Evolutionary conservation across 495 filamentous ascomycete genomes (phyloP).

Genomic region (Oidiodendron maius): DNA sequence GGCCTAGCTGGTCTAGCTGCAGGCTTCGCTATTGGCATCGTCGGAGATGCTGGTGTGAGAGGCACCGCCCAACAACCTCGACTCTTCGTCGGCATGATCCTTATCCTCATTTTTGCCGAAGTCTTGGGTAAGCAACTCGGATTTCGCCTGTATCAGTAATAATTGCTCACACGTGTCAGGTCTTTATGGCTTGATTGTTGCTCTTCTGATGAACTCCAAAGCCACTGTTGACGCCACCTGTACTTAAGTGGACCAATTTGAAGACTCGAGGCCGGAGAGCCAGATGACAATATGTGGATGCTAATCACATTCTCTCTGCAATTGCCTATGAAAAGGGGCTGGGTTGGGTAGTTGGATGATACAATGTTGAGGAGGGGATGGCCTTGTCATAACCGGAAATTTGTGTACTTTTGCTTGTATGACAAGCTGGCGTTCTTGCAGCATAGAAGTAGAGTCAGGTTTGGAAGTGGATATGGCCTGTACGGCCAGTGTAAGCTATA

Average conservation of each 20-base stretch:
- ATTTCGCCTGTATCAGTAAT: too few species aligned
- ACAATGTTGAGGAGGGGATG: slow-evolving; percentile 2
- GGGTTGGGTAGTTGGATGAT: slow-evolving; percentile 3
- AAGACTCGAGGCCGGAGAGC: slow-evolving; percentile 6
- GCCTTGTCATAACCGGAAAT: slow-evolving; percentile 14
- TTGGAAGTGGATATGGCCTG: slow-evolving; percentile 3
- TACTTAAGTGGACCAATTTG: slow-evolving; percentile 10
- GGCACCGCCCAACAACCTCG: slow-evolving; percentile 96
- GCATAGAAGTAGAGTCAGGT: slow-evolving; percentile 22
- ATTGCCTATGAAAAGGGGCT: slow-evolving; percentile 18
- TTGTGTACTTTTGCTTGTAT: slow-evolving; percentile 25
- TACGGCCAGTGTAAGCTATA: slow-evolving; percentile 20
- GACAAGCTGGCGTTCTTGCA: slow-evolving; percentile 20
- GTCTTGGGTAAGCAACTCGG: slow-evolving; percentile 76
- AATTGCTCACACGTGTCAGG: slow-evolving; percentile 37
- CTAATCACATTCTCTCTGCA: slow-evolving; percentile 12
- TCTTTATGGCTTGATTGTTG: slow-evolving; percentile 98
- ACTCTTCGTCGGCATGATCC: slow-evolving; percentile 99
- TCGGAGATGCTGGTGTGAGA: slow-evolving; percentile 97
- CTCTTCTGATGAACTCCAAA: slow-evolving; percentile 97
- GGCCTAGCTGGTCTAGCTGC: slow-evolving; percentile 96
- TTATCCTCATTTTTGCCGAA: slow-evolving; percentile 99
- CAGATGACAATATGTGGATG: slow-evolving; percentile 13
- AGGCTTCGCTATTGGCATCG: slow-evolving; percentile 98
- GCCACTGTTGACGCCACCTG: slow-evolving; percentile 40